phyloP scores from a whole-genome alignment of 2,329 filamentous ascomycete genomes.

The Colletotrichum sp. region DNA sequence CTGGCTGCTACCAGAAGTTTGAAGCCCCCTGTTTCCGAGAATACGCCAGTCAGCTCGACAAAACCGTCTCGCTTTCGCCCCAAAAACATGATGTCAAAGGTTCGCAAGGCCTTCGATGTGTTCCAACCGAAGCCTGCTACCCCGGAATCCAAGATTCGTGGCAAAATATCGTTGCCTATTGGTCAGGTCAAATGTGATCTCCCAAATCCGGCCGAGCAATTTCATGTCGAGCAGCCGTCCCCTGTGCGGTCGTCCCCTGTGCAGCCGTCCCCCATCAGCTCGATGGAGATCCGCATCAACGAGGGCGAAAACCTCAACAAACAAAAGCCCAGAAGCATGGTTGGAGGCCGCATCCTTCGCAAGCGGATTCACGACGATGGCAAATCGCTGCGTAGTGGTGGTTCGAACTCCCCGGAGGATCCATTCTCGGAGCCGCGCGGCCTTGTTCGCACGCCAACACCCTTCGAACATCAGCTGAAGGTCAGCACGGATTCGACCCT shows the following conservation, averaged over 20 bases:
- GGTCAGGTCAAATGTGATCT: neutral
- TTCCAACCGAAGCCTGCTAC: conserved; percentile 29
- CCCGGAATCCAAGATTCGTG: conserved; percentile 18
- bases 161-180: conserved; percentile 14
- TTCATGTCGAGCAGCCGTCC: conserved; percentile 16
- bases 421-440: conserved; percentile 29
- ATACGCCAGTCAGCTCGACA: conserved; percentile 17
- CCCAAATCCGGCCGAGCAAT: conserved; percentile 6
- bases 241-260: conserved; percentile 27
- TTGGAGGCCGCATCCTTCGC: conserved; percentile 30
- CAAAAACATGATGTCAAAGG: conserved; percentile 35
- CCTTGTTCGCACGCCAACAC: conserved; percentile 23
- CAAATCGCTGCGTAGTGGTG: conserved; percentile 27
- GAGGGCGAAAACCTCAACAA: conserved; percentile 38
- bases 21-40: conserved; percentile 29
- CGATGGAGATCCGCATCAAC: conserved; percentile 35
- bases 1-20: conserved; percentile 37
- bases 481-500: conserved; percentile 4
- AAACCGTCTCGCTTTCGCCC: conserved; percentile 32
- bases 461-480: conserved; percentile 24
- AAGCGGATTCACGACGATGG: conserved; percentile 33
- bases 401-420: conserved; percentile 28
- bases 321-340: conserved; percentile 36
- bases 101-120: conserved; percentile 36
- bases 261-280: conserved; percentile 28